Evolutionary conservation across 371 early-diverging fungal species (phyloP).

Genomic region (Apophysomyces trapeziformis): DNA sequence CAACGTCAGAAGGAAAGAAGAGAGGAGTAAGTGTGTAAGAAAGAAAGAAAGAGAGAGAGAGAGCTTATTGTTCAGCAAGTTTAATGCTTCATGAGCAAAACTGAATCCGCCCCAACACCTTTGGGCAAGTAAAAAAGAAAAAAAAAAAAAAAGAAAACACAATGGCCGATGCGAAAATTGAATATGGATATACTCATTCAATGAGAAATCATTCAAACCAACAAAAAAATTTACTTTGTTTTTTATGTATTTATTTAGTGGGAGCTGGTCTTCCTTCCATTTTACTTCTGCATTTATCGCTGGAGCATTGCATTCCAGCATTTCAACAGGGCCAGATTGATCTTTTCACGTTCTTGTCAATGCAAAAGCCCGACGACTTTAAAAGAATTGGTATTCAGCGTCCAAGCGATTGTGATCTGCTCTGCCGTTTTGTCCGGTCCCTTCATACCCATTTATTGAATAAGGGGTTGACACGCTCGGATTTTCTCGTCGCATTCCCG

Average conservation of each 20-base stretch:
- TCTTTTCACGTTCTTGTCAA: slow-evolving; percentile 26
- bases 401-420: slow-evolving; percentile 29
- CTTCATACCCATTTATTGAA: slow-evolving; percentile 29
- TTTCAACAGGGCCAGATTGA: slow-evolving; percentile 35
- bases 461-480: slow-evolving; percentile 19
- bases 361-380: slow-evolving; percentile 32
- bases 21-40: no score
- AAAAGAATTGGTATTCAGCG: slow-evolving; percentile 30
- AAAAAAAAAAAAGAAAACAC: no score
- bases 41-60: no score
- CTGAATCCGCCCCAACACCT: no score
- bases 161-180: no score
- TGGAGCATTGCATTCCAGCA: slow-evolving; percentile 37
- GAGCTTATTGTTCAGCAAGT: no score
- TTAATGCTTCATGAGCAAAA: no score
- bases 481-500: not conserved
- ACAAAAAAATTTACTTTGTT: not conserved
- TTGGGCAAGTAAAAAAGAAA: no score
- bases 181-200: no score
- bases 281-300: slow-evolving; percentile 30
- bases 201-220: no score
- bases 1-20: no score
- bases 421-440: slow-evolving; percentile 27
- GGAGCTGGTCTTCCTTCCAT: slow-evolving; percentile 23
- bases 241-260: not conserved